Evolutionary conservation across 257 asterid species (phyloP).

Genomic region (Nyctanthes arbortristis): DNA sequence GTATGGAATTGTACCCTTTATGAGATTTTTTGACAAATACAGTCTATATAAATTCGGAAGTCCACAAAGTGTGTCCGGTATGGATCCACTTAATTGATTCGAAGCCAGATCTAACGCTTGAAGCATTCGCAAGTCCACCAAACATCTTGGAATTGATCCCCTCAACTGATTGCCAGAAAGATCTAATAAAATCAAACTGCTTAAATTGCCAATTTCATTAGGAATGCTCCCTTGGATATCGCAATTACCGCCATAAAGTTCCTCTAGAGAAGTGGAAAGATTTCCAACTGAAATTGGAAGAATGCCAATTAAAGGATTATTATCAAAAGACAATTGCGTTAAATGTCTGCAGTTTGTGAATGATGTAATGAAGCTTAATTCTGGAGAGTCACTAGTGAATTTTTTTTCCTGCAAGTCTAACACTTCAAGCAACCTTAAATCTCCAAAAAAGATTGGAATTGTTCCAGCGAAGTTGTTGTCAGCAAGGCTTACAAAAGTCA

Average conservation of each 20-base stretch:
- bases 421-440: background rate
- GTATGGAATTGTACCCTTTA: slow-evolving; percentile 20
- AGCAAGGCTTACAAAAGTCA: background rate
- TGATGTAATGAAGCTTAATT: slow-evolving; percentile 23
- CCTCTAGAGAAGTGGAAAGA: slow-evolving; percentile 22
- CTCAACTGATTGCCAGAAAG: background rate
- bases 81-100: slow-evolving; percentile 15
- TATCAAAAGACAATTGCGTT: background rate
- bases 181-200: background rate
- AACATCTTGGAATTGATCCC: slow-evolving; percentile 18
- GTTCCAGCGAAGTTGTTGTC: slow-evolving; percentile 24
- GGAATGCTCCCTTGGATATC: slow-evolving; percentile 24
- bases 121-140: slow-evolving; percentile 10
- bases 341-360: slow-evolving; percentile 22
- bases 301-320: slow-evolving; percentile 9
- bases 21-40: background rate
- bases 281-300: slow-evolving; percentile 30
- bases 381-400: slow-evolving; percentile 18
- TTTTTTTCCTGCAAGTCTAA: background rate
- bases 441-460: slow-evolving; percentile 33
- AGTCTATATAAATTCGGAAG: background rate
- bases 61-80: slow-evolving; percentile 18
- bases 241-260: background rate
- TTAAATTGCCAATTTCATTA: too few relatives aligned
- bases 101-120: background rate